phyloP scores from a whole-genome alignment of 2,329 filamentous ascomycete genomes.

The Penicillium sp. region DNA sequence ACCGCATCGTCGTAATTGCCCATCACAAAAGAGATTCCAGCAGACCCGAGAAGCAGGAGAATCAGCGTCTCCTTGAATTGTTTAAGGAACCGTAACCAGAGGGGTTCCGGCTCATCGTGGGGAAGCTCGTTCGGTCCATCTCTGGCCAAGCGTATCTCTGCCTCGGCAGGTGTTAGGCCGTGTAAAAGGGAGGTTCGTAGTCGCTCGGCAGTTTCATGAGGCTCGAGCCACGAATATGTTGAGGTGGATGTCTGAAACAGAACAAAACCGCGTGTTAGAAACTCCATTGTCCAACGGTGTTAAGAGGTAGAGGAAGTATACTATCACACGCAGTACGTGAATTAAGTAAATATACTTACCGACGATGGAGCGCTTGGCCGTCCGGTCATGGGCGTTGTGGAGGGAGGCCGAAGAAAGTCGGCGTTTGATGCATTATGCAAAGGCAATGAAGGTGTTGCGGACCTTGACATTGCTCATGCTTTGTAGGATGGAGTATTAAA shows the following conservation, averaged over 20 bases:
- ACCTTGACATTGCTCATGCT: constrained; percentile 61
- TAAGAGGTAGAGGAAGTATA: neutral
- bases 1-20: constrained; percentile 93
- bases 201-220: constrained; percentile 71
- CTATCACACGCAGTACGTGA: neutral
- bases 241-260: constrained; percentile 41
- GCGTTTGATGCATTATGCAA: constrained; percentile 51
- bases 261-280: constrained; percentile 15
- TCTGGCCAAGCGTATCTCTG: constrained; percentile 71
- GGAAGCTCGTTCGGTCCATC: constrained; percentile 93
- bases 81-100: constrained; percentile 93
- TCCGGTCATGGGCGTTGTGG: constrained; percentile 28
- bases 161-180: constrained; percentile 78
- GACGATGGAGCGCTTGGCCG: constrained; percentile 31
- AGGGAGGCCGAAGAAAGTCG: constrained; percentile 28
- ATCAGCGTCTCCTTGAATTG: constrained; percentile 98
- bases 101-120: constrained; percentile 85
- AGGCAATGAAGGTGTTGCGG: constrained; percentile 57
- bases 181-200: constrained; percentile 78
- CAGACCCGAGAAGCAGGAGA: constrained; percentile 82
- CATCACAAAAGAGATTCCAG: constrained; percentile 81
- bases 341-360: constrained; percentile 26
- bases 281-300: neutral
- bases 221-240: constrained; percentile 64
- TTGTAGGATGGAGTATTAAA: constrained; percentile 14